Conservation (phyloP, 1,139 yeast genomes). For the Magnusiomyces clavatus region DNA sequence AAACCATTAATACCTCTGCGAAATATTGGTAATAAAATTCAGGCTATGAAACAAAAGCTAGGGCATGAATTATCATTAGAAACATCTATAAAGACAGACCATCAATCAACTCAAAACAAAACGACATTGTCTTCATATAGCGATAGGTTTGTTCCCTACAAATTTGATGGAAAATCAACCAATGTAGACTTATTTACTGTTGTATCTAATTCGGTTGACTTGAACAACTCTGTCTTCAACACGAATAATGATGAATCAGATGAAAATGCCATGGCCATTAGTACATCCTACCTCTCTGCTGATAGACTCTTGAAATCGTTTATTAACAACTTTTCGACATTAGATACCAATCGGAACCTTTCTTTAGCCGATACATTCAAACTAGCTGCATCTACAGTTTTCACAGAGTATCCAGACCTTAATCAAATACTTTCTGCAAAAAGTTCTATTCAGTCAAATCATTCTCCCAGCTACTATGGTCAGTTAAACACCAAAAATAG, state of each 20-base stretch:
- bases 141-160: too few relatives aligned
- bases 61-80: not conserved
- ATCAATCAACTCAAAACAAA: too few relatives aligned
- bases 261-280: too few relatives aligned
- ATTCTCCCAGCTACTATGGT: not conserved
- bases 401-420: not conserved
- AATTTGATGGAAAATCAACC: too few relatives aligned
- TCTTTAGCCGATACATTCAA: constrained; percentile 1
- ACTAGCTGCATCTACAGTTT: not conserved
- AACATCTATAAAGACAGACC: too few relatives aligned
- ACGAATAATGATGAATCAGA: too few relatives aligned
- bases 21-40: constrained; percentile 4
- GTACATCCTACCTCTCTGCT: not conserved
- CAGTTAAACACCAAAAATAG: not conserved
- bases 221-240: too few relatives aligned
- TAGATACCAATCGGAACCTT: not conserved
- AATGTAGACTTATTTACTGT: too few relatives aligned
- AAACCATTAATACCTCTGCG: constrained; percentile 8
- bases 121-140: too few relatives aligned
- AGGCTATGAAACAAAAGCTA: constrained; percentile 7
- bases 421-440: not conserved
- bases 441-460: not conserved
- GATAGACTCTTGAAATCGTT: not conserved
- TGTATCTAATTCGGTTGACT: too few relatives aligned
- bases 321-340: not conserved